Base-by-base conservation (phyloP, 2,329 filamentous ascomycete genomes). In the Penicillium concentricum region DNA sequence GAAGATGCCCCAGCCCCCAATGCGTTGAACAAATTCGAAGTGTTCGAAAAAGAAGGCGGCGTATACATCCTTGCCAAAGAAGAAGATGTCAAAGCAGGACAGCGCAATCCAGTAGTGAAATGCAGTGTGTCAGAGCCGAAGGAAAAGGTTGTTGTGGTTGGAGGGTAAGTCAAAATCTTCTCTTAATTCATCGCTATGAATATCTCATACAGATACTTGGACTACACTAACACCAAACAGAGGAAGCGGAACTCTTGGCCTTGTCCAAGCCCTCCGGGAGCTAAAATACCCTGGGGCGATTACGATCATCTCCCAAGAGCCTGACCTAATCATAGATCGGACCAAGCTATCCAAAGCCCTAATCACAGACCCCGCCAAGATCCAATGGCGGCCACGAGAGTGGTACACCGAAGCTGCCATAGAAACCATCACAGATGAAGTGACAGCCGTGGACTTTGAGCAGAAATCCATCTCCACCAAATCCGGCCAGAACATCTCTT, bases 311-410 rank as follows among this genome's bases (percentile, higher is more conserved):
- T 87, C 90, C 13, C 87, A 84, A 62, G 94, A 99, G 74, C 88
- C 90, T 22, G 89, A 94, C 72, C 82, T 89, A 34, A 92, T 92
- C 32, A 92, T 97, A 67, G 94, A 99, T 77, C 86, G 94, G 20
- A 91, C 94, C 12, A 97, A 97, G 80, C 83, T 99, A 41, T 97
- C 92, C 69, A 99, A 99, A 77, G 91, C 93, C 0, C 81, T 99
- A 13, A 83, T 97, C 60, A 85, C 90, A 7, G 93, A 99, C 70
- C 75, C 86, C 1, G 82, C 83, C 43, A 96, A 96, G 77, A 77
- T 96, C 42, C 86, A 88, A 41, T 89, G 87, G 82, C 84, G 94
- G 59, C 84, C 90, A 51, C 82, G 86, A 61, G 85, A 87, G 34
- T 97, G 90, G 84, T 97, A 90, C 74, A 87, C 82, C 57, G 78